A percentile compares a stretch with the other conserved stretches of the same genome.
Evolutionary conservation across 1,284 basidiomycete species (phyloP).

Genomic region (Mixia osmundae): DNA sequence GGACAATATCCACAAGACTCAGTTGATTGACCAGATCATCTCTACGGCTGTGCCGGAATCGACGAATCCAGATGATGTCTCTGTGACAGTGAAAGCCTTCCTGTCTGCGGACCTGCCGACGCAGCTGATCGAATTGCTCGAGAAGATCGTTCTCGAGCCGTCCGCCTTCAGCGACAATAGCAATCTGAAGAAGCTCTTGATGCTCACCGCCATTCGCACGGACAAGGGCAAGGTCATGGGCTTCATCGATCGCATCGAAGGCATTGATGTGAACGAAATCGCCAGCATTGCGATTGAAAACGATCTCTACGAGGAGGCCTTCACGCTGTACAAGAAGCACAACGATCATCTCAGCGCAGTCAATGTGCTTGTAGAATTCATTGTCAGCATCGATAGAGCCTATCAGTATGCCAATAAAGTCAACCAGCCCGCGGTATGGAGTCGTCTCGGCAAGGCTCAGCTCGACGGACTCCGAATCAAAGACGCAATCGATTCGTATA

Average conservation of each 20-base stretch:
- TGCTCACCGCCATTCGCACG: constrained; percentile 87
- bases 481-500: constrained; percentile 96
- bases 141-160: constrained; percentile 95
- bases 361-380: constrained; percentile 92
- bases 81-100: constrained; percentile 96
- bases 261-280: constrained; percentile 86
- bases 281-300: constrained; percentile 94
- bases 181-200: constrained; percentile 78
- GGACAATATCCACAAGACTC: constrained; percentile 78
- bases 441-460: constrained; percentile 92
- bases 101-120: constrained; percentile 89
- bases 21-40: constrained; percentile 85
- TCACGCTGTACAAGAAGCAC: constrained; percentile 90
- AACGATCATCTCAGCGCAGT: constrained; percentile 83
- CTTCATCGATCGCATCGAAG: constrained; percentile 92
- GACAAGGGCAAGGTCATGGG: constrained; percentile 97
- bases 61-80: constrained; percentile 96
- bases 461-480: constrained; percentile 95
- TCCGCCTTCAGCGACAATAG: constrained; percentile 96
- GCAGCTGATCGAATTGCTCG: constrained; percentile 87
- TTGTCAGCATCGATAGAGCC: constrained; percentile 92
- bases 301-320: constrained; percentile 84
- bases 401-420: constrained; percentile 91
- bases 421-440: constrained; percentile 93
- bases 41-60: constrained; percentile 90